phyloP scores from a whole-genome alignment of 139 green algal species.

The Diplosphaera chodatii region DNA sequence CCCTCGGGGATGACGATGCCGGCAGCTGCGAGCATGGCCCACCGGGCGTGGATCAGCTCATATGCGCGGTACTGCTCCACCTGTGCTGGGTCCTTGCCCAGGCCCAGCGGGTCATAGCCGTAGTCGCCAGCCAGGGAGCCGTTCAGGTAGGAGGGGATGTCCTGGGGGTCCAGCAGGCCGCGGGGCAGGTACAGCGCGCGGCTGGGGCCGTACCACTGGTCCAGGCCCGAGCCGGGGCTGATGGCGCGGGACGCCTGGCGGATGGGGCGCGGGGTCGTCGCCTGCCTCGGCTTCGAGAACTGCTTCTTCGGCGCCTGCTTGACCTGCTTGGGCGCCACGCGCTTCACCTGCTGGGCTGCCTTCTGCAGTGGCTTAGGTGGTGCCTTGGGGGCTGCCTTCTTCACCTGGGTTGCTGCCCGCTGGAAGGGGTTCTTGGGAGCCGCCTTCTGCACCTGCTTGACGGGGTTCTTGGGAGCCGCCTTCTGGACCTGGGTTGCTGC shows the following conservation, averaged over 20 bases:
- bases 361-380: constrained; percentile 21
- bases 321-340: constrained; percentile 20
- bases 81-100: constrained; percentile 78
- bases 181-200: constrained; percentile 78
- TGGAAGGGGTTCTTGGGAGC: no score
- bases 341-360: constrained; percentile 15
- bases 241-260: constrained; percentile 59
- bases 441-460: no score
- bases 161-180: constrained; percentile 71
- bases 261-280: constrained; percentile 15
- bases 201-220: constrained; percentile 86
- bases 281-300: neutral
- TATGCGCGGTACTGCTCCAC: constrained; percentile 85
- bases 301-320: constrained; percentile 10
- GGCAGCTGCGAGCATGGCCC: constrained; percentile 94
- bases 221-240: constrained; percentile 37
- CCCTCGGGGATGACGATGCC: constrained; percentile 95
- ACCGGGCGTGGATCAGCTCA: constrained; percentile 93
- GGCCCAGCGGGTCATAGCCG: constrained; percentile 87
- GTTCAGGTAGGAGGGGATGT: constrained; percentile 83
- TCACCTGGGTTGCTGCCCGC: neutral
- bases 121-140: constrained; percentile 86
- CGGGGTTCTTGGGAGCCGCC: no score
- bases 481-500: no score
- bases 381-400: neutral